A percentile compares a stretch with the other conserved stretches of the same genome.
phyloP scores from a whole-genome alignment of 2,329 filamentous ascomycete genomes.

The Cladophialophora carrionii region DNA sequence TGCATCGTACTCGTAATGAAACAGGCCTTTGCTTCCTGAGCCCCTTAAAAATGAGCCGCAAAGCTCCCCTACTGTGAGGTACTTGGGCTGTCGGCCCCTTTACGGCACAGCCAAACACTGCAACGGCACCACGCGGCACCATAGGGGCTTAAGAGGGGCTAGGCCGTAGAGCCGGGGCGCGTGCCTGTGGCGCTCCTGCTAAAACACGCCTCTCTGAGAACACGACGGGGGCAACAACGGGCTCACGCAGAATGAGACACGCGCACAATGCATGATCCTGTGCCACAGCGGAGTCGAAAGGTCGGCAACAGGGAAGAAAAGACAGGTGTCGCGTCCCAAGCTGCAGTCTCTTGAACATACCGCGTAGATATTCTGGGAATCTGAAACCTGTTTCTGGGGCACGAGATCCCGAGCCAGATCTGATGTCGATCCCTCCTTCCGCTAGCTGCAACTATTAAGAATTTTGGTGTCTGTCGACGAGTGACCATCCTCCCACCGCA shows the following conservation, averaged over 20 bases:
- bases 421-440: slow-evolving; percentile 12
- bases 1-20: background rate
- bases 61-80: background rate
- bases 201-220: background rate
- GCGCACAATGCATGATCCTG: slow-evolving; percentile 1
- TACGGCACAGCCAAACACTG: slow-evolving; percentile 15
- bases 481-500: background rate
- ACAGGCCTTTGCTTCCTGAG: background rate
- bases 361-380: background rate
- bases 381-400: slow-evolving; percentile 2
- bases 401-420: slow-evolving; percentile 8
- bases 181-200: background rate
- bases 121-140: background rate
- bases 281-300: background rate
- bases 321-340: slow-evolving; percentile 2
- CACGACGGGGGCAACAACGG: background rate
- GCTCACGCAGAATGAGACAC: background rate
- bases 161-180: background rate
- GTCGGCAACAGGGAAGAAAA: background rate
- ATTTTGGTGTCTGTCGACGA: background rate
- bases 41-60: slow-evolving; percentile 9
- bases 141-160: slow-evolving; percentile 2
- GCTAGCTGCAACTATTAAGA: background rate
- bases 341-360: background rate
- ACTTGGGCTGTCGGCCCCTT: slow-evolving; percentile 12